Conservation (phyloP, 2,329 filamentous ascomycete species). For the Cadophora sp. region DNA sequence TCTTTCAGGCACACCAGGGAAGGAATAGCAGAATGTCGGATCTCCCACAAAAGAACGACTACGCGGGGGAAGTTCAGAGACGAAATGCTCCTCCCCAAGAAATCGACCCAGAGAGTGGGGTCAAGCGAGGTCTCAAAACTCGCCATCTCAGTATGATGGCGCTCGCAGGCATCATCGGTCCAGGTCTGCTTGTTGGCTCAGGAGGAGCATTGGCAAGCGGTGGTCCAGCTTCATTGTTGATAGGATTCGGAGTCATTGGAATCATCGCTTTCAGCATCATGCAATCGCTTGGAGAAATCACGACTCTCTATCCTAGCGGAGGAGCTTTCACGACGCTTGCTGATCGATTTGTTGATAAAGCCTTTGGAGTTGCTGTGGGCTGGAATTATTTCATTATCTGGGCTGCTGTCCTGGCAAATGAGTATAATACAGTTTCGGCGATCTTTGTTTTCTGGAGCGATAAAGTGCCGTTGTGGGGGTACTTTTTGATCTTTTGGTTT, state of each 20-base stretch:
- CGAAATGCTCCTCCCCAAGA: conserved; percentile 13
- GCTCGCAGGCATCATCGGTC: conserved; percentile 62
- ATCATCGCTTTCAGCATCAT: conserved; percentile 64
- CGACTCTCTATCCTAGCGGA: conserved; percentile 74
- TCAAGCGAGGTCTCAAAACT: conserved; percentile 73
- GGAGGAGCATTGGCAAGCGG: conserved; percentile 72
- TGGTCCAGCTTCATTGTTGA: conserved; percentile 74
- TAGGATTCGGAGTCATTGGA: conserved; percentile 76
- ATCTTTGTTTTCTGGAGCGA: conserved; percentile 72
- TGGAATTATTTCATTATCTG: conserved; percentile 46
- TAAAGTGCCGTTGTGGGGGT: conserved; percentile 67
- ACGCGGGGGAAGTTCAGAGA: not conserved
- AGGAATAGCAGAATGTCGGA: not conserved
- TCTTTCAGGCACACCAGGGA: too few relatives aligned
- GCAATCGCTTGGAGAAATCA: conserved; percentile 77
- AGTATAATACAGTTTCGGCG: conserved; percentile 73
- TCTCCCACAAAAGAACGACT: conserved; percentile 7
- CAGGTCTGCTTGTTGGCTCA: conserved; percentile 74
- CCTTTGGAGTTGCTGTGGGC: conserved; percentile 71
- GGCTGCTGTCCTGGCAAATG: conserved; percentile 63
- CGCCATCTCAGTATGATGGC: conserved; percentile 65
- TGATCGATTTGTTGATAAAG: conserved; percentile 74
- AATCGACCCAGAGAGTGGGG: conserved; percentile 64
- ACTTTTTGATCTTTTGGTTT: conserved; percentile 78
- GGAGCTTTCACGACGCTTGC: conserved; percentile 76